Base-by-base conservation (phyloP, 495 filamentous ascomycete species). In the Filosporella fistucella region DNA sequence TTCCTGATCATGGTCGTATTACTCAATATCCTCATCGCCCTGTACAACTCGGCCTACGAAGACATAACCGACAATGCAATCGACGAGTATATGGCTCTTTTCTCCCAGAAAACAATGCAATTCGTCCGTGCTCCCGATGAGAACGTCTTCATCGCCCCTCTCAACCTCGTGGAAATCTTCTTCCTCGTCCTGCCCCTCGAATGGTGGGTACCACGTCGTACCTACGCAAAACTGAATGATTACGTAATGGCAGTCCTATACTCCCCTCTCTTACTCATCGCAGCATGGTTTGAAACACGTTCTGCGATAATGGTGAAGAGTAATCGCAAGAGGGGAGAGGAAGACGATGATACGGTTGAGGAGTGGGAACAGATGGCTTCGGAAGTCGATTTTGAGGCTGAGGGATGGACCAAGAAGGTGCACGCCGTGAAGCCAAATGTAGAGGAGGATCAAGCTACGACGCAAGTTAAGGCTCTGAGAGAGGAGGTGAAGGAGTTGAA, bases 71-170 rank as follows among this genome's bases (percentile, higher is more conserved):
- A 84, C 33, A 96, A 97, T 60, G 89, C 94, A 14, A 82, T 82
- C 42, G 94, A 97, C 60, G 93, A 98, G 64, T 98, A 88, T 65
- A 85, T 98, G 65, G 89, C 89, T 0, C 79, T 95, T 17, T 89
- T 88, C 56, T 74, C 88, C 1, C 87, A 91, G 51, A 95, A 96
- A 61, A 96, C 91, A 1, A 88, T 96, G 71, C 86, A 90, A 56
- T 98, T 96, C 56, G 88, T 97, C 8, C 88, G 94, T 26, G 94
- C 93, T 0, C 93, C 93, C 0, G 93, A 97, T 56, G 94, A 97
- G 64, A 96, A 98, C 55, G 93, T 98, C 36, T 98, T 91, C 65
- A 94, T 98, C 47, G 81, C 93, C 4, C 89, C 93, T 0, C 89
- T 97, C 67, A 98, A 98, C 61, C 76, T 98, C 9, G 77, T 98